Percentiles rank a stretch among this genome's conserved stretches.
Evolutionary conservation across 2,329 filamentous ascomycete genomes (phyloP).

Genomic region (Microcyclosporella mali): DNA sequence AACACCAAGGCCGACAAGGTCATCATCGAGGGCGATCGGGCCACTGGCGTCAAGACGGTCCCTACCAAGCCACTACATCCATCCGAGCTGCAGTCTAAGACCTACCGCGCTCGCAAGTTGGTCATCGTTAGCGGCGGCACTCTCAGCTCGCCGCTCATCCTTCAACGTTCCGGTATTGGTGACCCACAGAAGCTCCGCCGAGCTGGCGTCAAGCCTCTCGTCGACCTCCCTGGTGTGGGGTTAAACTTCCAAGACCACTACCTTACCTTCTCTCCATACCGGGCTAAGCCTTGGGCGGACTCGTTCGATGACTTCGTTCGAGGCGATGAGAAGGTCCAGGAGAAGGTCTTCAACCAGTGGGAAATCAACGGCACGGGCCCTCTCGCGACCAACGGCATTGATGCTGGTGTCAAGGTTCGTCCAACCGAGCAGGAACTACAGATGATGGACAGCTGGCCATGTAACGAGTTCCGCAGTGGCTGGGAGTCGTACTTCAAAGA

Average conservation of each 20-base stretch:
- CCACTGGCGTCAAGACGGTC: constrained; percentile 65
- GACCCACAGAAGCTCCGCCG: constrained; percentile 65
- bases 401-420: constrained; percentile 71
- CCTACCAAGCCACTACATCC: constrained; percentile 62
- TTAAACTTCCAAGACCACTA: constrained; percentile 75
- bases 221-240: constrained; percentile 67
- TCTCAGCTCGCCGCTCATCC: constrained; percentile 65
- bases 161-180: constrained; percentile 67
- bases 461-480: constrained; percentile 64
- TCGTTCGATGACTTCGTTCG: constrained; percentile 75
- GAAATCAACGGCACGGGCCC: constrained; percentile 72
- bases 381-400: constrained; percentile 70
- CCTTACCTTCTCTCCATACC: constrained; percentile 63
- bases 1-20: constrained; percentile 76
- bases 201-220: constrained; percentile 61
- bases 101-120: constrained; percentile 64
- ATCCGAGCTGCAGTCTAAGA: constrained; percentile 46
- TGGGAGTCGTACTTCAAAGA: constrained; percentile 81
- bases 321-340: constrained; percentile 66
- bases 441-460: constrained; percentile 67
- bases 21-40: constrained; percentile 64
- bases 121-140: constrained; percentile 69
- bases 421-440: constrained; percentile 62
- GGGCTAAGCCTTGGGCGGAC: constrained; percentile 68
- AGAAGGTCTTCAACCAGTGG: constrained; percentile 71